Conservation (phyloP, 2,329 filamentous ascomycete genomes). For the Didymella pinodella region DNA sequence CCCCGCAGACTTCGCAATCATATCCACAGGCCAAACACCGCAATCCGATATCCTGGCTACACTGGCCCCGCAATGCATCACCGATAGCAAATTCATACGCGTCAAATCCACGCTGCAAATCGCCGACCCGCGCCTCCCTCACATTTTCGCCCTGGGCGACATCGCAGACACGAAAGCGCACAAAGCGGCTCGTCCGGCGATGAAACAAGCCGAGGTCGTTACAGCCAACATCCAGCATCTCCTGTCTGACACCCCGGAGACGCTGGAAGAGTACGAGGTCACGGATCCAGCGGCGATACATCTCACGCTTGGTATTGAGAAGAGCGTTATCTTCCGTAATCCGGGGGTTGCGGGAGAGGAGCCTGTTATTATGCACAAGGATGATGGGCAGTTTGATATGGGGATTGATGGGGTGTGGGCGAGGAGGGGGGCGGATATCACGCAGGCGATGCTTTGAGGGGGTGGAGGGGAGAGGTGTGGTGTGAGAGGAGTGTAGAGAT, state of each 20-base stretch:
- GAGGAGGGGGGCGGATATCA: constrained; percentile 19
- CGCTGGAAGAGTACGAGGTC: constrained; percentile 8
- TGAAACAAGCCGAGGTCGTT: constrained; percentile 13
- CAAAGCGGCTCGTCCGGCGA: constrained; percentile 13
- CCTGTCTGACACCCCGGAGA: neutral
- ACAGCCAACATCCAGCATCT: constrained; percentile 8
- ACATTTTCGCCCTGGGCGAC: constrained; percentile 71
- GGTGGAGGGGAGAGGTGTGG: neutral
- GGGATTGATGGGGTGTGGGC: constrained; percentile 22
- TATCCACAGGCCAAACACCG: constrained; percentile 67
- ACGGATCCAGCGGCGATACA: constrained; percentile 22
- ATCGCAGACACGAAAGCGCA: constrained; percentile 55
- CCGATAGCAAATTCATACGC: constrained; percentile 57
- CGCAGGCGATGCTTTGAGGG: constrained; percentile 14
- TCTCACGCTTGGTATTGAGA: constrained; percentile 18
- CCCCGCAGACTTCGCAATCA: constrained; percentile 52
- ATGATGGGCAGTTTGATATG: constrained; percentile 24
- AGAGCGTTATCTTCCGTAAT: constrained; percentile 22
- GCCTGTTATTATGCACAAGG: constrained; percentile 17
- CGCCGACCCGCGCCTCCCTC: constrained; percentile 55
- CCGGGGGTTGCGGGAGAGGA: constrained; percentile 8
- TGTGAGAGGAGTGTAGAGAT: too few relatives aligned
- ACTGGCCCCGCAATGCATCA: constrained; percentile 57
- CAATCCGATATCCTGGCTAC: constrained; percentile 59
- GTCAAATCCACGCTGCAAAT: constrained; percentile 67